Conservation (phyloP, 768 basidiomycete species). For the Lentinula sp. region DNA sequence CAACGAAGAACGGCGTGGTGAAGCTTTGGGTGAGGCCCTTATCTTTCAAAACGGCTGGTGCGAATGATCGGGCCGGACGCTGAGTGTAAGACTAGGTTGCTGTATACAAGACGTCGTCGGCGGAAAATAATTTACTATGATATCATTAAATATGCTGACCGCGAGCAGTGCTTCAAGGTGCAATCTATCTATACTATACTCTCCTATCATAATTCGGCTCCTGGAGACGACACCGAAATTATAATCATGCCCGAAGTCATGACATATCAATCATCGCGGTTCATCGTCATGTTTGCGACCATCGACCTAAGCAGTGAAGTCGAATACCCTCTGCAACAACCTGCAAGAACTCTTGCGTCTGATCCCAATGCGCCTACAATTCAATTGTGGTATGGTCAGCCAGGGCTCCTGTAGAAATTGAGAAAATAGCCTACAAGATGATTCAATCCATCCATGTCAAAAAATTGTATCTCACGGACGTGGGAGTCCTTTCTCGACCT, state of each 20-base stretch:
- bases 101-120: background rate
- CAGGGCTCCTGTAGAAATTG: too few species aligned
- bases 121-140: background rate
- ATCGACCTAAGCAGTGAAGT: too few species aligned
- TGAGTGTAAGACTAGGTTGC: background rate
- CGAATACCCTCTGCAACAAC: background rate
- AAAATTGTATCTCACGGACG: background rate
- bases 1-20: slow-evolving; percentile 71
- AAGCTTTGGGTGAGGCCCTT: slow-evolving; percentile 84
- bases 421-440: background rate
- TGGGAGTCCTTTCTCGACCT: background rate
- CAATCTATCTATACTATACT: background rate
- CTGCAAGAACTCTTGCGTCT: background rate
- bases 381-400: background rate
- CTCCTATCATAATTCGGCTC: too few species aligned
- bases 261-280: too few species aligned
- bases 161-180: background rate
- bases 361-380: background rate
- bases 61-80: background rate
- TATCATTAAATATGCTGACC: background rate
- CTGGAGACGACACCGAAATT: too few species aligned
- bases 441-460: background rate
- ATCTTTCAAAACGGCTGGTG: slow-evolving; percentile 25
- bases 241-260: too few species aligned
- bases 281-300: too few species aligned